phyloP scores from a whole-genome alignment of 1,139 yeast genomes.

The Pichia sp. region DNA sequence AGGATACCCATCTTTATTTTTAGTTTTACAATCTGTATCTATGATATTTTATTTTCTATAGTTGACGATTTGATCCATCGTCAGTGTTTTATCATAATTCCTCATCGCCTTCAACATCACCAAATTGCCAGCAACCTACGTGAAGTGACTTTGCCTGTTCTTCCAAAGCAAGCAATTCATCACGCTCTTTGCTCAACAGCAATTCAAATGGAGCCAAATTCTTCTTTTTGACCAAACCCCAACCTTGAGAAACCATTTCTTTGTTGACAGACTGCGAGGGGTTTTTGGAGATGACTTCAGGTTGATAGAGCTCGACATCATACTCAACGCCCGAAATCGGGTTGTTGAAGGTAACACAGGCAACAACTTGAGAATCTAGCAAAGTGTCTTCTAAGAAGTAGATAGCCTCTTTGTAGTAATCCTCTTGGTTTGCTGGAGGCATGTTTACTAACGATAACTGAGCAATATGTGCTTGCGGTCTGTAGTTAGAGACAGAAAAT shows the following conservation, averaged over 20 bases:
- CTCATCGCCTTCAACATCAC: conserved; percentile 68
- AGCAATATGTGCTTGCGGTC: conserved; percentile 58
- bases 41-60: neutral
- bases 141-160: conserved; percentile 48
- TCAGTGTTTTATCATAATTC: conserved; percentile 20
- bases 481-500: conserved; percentile 39
- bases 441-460: conserved; percentile 52
- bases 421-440: conserved; percentile 58
- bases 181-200: conserved; percentile 36
- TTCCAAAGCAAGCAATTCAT: conserved; percentile 42
- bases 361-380: conserved; percentile 54
- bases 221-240: conserved; percentile 53
- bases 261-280: conserved; percentile 60
- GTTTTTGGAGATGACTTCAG: conserved; percentile 52
- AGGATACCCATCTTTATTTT: conserved; percentile 1
- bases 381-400: conserved; percentile 53
- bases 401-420: conserved; percentile 55
- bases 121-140: conserved; percentile 77
- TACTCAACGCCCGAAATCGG: conserved; percentile 40
- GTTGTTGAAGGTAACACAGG: conserved; percentile 46
- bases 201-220: conserved; percentile 35
- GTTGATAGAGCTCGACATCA: conserved; percentile 56
- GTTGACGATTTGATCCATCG: neutral
- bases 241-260: conserved; percentile 59
- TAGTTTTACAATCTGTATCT: neutral